phyloP scores from a whole-genome alignment of 352 stramenopile genomes.

The Halophytophthora polymorphica region DNA sequence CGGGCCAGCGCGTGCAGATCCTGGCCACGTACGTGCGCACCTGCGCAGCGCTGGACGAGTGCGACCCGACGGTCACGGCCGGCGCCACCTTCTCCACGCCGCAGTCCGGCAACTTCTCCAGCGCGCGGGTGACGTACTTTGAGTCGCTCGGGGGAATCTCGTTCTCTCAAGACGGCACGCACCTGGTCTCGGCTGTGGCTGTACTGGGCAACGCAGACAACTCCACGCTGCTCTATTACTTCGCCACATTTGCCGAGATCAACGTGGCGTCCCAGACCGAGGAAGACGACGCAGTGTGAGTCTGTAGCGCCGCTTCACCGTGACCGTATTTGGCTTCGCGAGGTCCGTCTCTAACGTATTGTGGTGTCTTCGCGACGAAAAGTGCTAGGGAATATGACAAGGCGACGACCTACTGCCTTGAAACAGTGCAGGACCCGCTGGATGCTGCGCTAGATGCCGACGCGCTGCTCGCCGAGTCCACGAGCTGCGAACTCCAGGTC shows the following conservation, averaged over 20 bases:
- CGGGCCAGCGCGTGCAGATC: conserved; percentile 37
- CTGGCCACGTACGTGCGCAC: conserved; percentile 38
- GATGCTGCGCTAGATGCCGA: conserved; percentile 1
- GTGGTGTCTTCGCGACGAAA: background rate
- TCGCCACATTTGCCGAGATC: conserved; percentile 42
- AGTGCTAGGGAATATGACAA: conserved; percentile 29
- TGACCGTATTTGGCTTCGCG: background rate
- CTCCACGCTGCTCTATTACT: conserved; percentile 42
- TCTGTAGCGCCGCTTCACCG: background rate
- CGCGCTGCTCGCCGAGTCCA: conserved; percentile 25
- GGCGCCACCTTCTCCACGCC: conserved; percentile 17
- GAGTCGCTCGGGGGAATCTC: conserved; percentile 30
- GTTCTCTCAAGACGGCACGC: conserved; percentile 32
- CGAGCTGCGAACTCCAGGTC: conserved; percentile 49
- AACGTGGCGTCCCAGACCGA: conserved; percentile 21
- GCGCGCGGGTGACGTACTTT: conserved; percentile 32
- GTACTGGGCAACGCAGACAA: conserved; percentile 36
- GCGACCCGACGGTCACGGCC: conserved; percentile 26
- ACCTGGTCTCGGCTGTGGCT: conserved; percentile 45
- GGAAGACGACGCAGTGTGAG: conserved; percentile 17
- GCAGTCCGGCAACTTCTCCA: conserved; percentile 48
- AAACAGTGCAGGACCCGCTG: conserved; percentile 33
- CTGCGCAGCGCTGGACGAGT: conserved; percentile 29
- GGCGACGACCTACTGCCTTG: conserved; percentile 45
- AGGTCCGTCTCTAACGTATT: conserved; percentile 1